A percentile compares a stretch with the other conserved stretches of the same genome.
Evolutionary conservation across 805 yeast genomes (phyloP).

Genomic region (Priceomyces melissophilus): DNA sequence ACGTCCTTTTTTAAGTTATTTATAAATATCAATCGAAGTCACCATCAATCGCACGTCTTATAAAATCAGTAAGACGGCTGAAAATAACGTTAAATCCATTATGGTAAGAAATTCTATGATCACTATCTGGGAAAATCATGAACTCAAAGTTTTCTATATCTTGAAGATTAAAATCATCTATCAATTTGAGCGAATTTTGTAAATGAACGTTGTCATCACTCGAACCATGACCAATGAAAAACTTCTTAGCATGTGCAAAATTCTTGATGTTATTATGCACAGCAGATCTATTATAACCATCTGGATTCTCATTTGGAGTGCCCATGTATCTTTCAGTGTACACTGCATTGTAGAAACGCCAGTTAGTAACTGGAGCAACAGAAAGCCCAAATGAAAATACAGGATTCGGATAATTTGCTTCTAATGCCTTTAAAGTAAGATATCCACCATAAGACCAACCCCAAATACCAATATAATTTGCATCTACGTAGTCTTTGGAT

Average conservation of each 20-base stretch:
- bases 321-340: conserved; percentile 80
- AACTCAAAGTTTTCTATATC: conserved; percentile 80
- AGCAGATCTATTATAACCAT: conserved; percentile 48
- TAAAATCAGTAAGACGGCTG: conserved; percentile 36
- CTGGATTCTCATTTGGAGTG: conserved; percentile 44
- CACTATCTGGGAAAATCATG: conserved; percentile 78
- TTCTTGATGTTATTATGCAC: conserved; percentile 35
- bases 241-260: conserved; percentile 51
- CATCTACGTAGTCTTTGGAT: conserved; percentile 57
- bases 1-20: not conserved
- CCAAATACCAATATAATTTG: conserved; percentile 63
- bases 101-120: conserved; percentile 69
- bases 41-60: conserved; percentile 15
- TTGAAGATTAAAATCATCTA: conserved; percentile 65
- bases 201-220: conserved; percentile 84
- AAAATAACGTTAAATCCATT: conserved; percentile 69
- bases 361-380: conserved; percentile 82
- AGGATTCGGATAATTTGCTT: conserved; percentile 53
- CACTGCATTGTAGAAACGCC: conserved; percentile 72
- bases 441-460: conserved; percentile 92
- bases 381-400: conserved; percentile 74
- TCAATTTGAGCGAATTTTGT: conserved; percentile 60
- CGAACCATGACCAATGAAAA: conserved; percentile 75
- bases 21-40: conserved; percentile 8
- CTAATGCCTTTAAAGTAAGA: conserved; percentile 69